Conservation (phyloP, 2,329 filamentous ascomycete species). For the Endothia cerciana region DNA sequence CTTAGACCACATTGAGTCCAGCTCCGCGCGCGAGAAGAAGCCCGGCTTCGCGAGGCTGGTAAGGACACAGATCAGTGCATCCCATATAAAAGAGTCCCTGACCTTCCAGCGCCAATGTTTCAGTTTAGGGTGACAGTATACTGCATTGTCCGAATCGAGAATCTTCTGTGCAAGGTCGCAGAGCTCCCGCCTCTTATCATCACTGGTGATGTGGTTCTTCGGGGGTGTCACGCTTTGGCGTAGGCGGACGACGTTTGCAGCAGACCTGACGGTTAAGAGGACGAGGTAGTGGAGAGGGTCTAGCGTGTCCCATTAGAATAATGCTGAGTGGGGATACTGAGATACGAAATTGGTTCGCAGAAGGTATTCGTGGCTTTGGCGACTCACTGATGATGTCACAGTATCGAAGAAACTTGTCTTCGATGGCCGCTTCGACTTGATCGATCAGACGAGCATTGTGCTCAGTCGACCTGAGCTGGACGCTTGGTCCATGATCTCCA, state of each 20-base stretch:
- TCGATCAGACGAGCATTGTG: constrained; percentile 22
- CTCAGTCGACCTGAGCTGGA: constrained; percentile 30
- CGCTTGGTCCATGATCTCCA: constrained; percentile 26
- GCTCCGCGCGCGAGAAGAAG: constrained; percentile 30
- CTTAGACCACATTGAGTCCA: constrained; percentile 33
- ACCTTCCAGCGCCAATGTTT: constrained; percentile 39
- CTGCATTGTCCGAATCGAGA: constrained; percentile 40
- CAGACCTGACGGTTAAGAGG: constrained; percentile 35
- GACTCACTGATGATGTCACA: constrained; percentile 42
- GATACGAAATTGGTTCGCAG: too few species aligned
- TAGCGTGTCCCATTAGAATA: neutral
- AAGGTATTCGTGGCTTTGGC: neutral
- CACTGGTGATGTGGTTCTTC: constrained; percentile 35
- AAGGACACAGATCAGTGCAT: constrained; percentile 39
- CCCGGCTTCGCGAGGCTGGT: constrained; percentile 34
- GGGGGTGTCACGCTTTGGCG: constrained; percentile 32
- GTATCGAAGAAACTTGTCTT: constrained; percentile 48
- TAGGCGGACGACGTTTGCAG: constrained; percentile 35
- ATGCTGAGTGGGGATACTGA: neutral
- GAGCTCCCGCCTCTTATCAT: constrained; percentile 33
- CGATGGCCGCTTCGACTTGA: constrained; percentile 41
- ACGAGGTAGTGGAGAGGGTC: constrained; percentile 43
- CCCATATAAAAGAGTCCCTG: constrained; percentile 39
- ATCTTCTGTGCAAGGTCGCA: constrained; percentile 43
- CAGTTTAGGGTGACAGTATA: constrained; percentile 34